Evolutionary conservation across 257 asterid genomes (phyloP).

Genomic region (Plectranthus barbatus): DNA sequence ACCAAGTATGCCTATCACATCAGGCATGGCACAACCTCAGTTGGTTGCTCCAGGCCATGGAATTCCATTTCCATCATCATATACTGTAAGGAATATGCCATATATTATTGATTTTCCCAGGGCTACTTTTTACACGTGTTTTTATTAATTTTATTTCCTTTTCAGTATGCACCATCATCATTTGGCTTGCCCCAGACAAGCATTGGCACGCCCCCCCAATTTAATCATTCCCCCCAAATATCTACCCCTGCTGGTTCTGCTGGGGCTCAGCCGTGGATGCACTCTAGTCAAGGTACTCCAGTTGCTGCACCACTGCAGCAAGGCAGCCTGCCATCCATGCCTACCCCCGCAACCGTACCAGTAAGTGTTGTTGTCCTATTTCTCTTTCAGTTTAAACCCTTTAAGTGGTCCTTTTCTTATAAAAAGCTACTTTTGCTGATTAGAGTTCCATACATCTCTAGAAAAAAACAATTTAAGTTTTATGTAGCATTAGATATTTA

Average conservation of each 20-base stretch:
- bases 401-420: background rate
- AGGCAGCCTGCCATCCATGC: conserved; percentile 32
- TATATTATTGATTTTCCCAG: background rate
- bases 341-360: conserved; percentile 27
- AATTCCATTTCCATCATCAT: conserved; percentile 49
- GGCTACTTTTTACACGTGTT: background rate
- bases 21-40: conserved; percentile 52
- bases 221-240: conserved; percentile 60
- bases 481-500: background rate
- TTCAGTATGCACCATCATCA: conserved; percentile 54
- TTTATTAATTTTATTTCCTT: conserved; percentile 11
- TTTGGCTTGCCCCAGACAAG: conserved; percentile 54
- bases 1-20: conserved; percentile 40
- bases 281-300: conserved; percentile 50
- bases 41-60: conserved; percentile 46
- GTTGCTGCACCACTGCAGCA: conserved; percentile 55
- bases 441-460: background rate
- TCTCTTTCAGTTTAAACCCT: background rate
- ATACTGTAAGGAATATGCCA: conserved; percentile 43
- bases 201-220: conserved; percentile 39
- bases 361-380: conserved; percentile 29
- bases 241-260: conserved; percentile 44
- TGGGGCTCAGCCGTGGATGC: conserved; percentile 64
- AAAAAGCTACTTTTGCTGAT: background rate
- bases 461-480: background rate